Evolutionary conservation across 225 moss, liverwort and hornwort species (phyloP), one percentile per base, ranked within the genome.

Genomic region (Straminergon stramineum): DNA sequence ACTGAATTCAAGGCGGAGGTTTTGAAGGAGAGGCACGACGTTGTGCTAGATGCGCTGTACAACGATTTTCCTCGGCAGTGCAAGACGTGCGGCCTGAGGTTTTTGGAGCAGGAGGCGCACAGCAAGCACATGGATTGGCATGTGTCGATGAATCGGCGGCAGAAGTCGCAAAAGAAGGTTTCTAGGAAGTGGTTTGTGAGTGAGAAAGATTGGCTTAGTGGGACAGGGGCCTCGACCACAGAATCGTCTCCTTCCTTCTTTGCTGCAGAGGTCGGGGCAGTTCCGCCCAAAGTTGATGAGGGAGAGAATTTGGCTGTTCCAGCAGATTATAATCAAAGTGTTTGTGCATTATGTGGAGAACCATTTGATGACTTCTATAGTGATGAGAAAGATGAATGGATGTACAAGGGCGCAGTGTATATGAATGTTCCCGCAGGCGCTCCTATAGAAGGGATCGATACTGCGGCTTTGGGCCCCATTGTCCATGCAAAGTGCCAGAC

Each of bases 61-160:
- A 92, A 80, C 81, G 97, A 99, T 71, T 97, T 99, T 91, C 99
- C 99, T 35, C 96, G 99, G 52, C 99, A 99, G 88, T 99, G 99
- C 92, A 97, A 94, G 87, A 99, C 99, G 43, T 99, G 99, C 91
- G 99, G 99, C 11, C 93, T 99, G 73, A 90, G 99, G 41, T 99
- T 99, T 88, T 85, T 96, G 93, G 96, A 92, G 89, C 99, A 99
- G 85, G 99, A 97, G 81, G 97, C 96, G 84, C 99, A 99, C 88
- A 99, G 99, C 92, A 97, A 95, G 94, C 99, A 99, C 89, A 99
- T 99, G 99, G 99, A 99, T 64, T 99, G 99, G 99, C 99, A 99
- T 84, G 99, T 99, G 52, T 97, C 97, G 23, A 95, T 97, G 92
- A 99, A 99, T 73, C 94, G 99, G 68, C 92, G 97, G 48, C 97